Conservation (phyloP, 2,329 filamentous ascomycete species). For the Cladosporium sp. region DNA sequence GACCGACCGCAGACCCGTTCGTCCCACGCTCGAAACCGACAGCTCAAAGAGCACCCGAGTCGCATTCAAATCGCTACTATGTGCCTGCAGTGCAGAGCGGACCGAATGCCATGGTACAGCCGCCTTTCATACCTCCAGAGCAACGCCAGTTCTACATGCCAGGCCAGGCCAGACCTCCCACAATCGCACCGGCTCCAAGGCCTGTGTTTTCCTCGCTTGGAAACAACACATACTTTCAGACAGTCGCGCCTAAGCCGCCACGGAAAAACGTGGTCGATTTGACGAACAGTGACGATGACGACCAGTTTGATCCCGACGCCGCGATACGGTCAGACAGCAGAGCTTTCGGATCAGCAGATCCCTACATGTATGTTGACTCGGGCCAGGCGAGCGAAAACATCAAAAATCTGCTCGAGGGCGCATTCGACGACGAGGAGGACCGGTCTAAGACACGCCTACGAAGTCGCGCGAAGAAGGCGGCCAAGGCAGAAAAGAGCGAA, state of each 20-base stretch:
- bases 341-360: slow-evolving; percentile 55
- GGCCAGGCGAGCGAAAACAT: slow-evolving; percentile 72
- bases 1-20: slow-evolving; percentile 32
- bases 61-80: slow-evolving; percentile 15
- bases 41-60: slow-evolving; percentile 29
- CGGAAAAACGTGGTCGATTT: slow-evolving; percentile 49
- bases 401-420: slow-evolving; percentile 78
- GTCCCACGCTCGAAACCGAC: slow-evolving; percentile 8
- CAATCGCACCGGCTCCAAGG: slow-evolving; percentile 49
- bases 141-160: slow-evolving; percentile 29
- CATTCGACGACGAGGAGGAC: slow-evolving; percentile 72
- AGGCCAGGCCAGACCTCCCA: slow-evolving; percentile 39
- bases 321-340: slow-evolving; percentile 47
- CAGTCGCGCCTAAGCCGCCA: slow-evolving; percentile 30
- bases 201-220: slow-evolving; percentile 56
- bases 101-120: slow-evolving; percentile 8
- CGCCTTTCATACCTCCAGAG: slow-evolving; percentile 16
- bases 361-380: slow-evolving; percentile 66
- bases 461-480: slow-evolving; percentile 46
- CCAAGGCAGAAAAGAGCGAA: slow-evolving; percentile 29
- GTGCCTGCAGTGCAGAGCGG: slow-evolving; percentile 11
- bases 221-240: slow-evolving; percentile 43
- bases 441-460: slow-evolving; percentile 47
- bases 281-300: slow-evolving; percentile 45
- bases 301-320: slow-evolving; percentile 50